Base-by-base conservation (phyloP, 176 grass and related monocot species). In the Panicum miliaceum region DNA sequence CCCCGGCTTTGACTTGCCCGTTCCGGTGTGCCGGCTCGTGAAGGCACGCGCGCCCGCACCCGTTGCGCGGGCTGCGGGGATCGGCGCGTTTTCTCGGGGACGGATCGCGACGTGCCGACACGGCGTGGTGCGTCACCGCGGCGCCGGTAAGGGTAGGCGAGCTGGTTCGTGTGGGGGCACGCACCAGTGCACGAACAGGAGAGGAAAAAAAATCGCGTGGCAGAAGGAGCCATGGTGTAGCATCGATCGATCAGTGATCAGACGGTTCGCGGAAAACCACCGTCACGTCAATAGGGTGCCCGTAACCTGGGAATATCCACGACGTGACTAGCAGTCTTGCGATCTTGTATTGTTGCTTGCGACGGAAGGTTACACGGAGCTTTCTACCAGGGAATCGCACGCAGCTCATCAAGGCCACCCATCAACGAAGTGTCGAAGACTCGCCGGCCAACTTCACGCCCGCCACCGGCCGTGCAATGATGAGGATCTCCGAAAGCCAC, bases 1-100 rank as follows among this genome's bases (percentile, higher is more conserved):
- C 15, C 75, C 47, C 42, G 41, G 34, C 82, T 42, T 42, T 85
- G 82, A 85, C 77, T 76, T 74, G 81, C 60, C 68, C 22, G 34
- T 54, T 71, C 45, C 79, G 79, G 76, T 27, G 25, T 5, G 27
- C 76, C 29, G 29, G 29, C 29, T 20, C 35, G 11, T 12, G 45
- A 51, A 1, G 45, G 8, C 25, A 26, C 42, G 63, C 42, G 63
- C 32, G 37, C 51, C 45, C 59, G 25, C 59, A 5, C 59, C 19
- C 7, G 57, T 18, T 60, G 57, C 2, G 26, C 25, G 4, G 6
- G n/a, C n/a, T 29, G 0, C n/a, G 26, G 25, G 23, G 29, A 65
- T 65, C 63, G 63, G 32, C 32, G 64, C 34, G 64, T 63, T 11
- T 2, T 36, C 51, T 34, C 53, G 18, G 8, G 25, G 26, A 14